These are phyloP conservation scores for Fusarium praegraminearum DNA, from an alignment of 2,329 filamentous ascomycete species.

Conservation along the genomic window DNA sequence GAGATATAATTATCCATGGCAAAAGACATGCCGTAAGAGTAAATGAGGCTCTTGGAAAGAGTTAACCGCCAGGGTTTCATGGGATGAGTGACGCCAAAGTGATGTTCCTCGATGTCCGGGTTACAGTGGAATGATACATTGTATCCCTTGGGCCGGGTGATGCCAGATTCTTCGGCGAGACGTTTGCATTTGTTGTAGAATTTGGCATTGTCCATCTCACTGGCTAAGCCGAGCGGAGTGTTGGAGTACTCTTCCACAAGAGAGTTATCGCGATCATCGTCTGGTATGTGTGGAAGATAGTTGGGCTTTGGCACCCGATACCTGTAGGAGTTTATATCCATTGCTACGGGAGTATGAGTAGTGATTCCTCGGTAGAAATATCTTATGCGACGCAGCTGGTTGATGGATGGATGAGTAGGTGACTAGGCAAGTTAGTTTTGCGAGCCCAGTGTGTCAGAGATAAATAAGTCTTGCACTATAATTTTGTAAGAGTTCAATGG, in stretches of 20 bases:
- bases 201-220: slow-evolving; percentile 66
- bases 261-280: slow-evolving; percentile 63
- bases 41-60: slow-evolving; percentile 92
- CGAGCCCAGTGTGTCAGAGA: not conserved
- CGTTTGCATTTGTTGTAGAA: slow-evolving; percentile 70
- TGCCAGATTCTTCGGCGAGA: slow-evolving; percentile 71
- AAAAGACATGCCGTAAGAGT: slow-evolving; percentile 94
- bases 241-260: slow-evolving; percentile 64
- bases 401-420: slow-evolving; percentile 1
- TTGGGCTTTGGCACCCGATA: slow-evolving; percentile 69
- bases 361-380: not conserved
- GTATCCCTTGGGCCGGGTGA: slow-evolving; percentile 85
- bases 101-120: slow-evolving; percentile 92
- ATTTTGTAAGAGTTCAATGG: not conserved
- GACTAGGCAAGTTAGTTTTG: slow-evolving; percentile 25
- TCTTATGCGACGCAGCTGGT: slow-evolving; percentile 17
- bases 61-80: slow-evolving; percentile 99
- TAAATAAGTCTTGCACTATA: not conserved
- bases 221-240: slow-evolving; percentile 62
- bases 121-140: slow-evolving; percentile 97
- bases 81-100: slow-evolving; percentile 95
- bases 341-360: slow-evolving; percentile 29
- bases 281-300: slow-evolving; percentile 68
- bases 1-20: slow-evolving; percentile 96
- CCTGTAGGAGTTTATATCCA: slow-evolving; percentile 62